These are phyloP conservation scores for Phytophthora citrophthora DNA, from an alignment of 352 stramenopile genomes.

Conservation along the genomic window DNA sequence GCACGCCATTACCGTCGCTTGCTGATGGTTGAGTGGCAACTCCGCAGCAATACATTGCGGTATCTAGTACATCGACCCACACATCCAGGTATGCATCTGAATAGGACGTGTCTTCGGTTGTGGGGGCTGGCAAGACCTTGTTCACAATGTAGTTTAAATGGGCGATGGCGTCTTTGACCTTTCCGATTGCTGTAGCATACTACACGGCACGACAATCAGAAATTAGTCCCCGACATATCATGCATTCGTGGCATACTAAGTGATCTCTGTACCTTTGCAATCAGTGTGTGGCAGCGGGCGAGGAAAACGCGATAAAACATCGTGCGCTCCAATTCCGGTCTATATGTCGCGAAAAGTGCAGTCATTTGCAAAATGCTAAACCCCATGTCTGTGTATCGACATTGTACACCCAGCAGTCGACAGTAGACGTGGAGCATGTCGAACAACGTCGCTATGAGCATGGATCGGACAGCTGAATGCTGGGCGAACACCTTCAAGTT, in stretches of 20 bases:
- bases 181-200: slow-evolving; percentile 68
- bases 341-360: slow-evolving; percentile 61
- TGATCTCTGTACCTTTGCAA: slow-evolving; percentile 59
- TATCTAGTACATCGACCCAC: slow-evolving; percentile 68
- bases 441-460: slow-evolving; percentile 68
- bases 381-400: slow-evolving; percentile 72
- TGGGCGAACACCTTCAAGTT: slow-evolving; percentile 51
- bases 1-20: background rate
- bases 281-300: slow-evolving; percentile 59
- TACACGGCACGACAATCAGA: slow-evolving; percentile 16
- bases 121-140: slow-evolving; percentile 50
- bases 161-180: slow-evolving; percentile 48
- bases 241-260: background rate
- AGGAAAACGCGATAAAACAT: slow-evolving; percentile 60
- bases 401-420: slow-evolving; percentile 59
- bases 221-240: too few species aligned
- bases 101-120: slow-evolving; percentile 38
- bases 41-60: slow-evolving; percentile 53
- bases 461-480: slow-evolving; percentile 42
- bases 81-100: slow-evolving; percentile 56
- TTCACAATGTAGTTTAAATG: slow-evolving; percentile 66
- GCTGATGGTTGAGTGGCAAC: slow-evolving; percentile 17
- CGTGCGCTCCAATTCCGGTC: slow-evolving; percentile 50
- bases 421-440: slow-evolving; percentile 78
- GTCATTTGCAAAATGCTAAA: slow-evolving; percentile 61